Evolutionary conservation across 345 rosid species (phyloP).

Genomic region (Eucalyptus cloeziana): DNA sequence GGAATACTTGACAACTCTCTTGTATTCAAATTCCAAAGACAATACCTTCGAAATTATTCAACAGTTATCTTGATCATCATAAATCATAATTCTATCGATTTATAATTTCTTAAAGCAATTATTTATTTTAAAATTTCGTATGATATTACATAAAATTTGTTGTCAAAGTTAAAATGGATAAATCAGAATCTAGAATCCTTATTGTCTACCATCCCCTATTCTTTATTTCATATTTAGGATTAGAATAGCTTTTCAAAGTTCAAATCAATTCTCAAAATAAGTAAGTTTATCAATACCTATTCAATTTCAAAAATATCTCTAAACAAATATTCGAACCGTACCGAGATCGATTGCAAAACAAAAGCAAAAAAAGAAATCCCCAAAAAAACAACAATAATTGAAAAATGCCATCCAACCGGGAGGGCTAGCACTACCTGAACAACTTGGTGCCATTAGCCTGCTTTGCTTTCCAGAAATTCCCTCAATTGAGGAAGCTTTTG

Average conservation of each 20-base stretch:
- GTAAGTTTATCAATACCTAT: neutral
- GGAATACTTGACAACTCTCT: accelerated
- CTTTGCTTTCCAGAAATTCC: neutral
- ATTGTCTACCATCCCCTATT: neutral
- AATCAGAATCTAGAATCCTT: accelerated
- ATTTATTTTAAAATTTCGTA: neutral
- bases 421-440: neutral
- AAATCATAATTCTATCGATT: neutral
- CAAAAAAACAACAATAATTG: neutral
- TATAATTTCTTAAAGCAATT: neutral
- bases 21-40: neutral
- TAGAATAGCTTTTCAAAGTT: neutral
- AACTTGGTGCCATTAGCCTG: neutral
- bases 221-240: neutral
- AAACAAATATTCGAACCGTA: neutral
- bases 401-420: neutral
- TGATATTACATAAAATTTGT: neutral
- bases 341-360: neutral
- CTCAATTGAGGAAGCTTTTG: neutral
- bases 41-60: neutral
- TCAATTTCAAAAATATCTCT: neutral
- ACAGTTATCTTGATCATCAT: neutral
- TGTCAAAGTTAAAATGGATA: accelerated
- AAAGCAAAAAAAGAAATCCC: neutral
- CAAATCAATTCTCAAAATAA: neutral